Percentiles rank a stretch among this genome's conserved stretches.
Conservation (phyloP, 2,329 filamentous ascomycete genomes). For the Neonectria neomacrospora region DNA sequence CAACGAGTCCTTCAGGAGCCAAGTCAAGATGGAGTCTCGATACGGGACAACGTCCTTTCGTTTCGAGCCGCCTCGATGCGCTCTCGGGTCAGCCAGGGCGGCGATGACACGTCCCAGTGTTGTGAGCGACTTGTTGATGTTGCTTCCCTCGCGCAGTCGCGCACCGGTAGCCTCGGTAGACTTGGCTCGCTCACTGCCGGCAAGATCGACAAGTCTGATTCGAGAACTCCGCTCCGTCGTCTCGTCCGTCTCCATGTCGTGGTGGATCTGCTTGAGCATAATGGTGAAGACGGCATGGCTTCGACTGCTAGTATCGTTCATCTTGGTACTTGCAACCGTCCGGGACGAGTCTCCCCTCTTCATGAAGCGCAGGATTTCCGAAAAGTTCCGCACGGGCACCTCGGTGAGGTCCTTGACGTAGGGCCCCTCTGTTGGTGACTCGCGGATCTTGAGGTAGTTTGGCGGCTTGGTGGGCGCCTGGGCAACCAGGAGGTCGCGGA, state of each 20-base stretch:
- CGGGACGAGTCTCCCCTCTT: conserved; percentile 87
- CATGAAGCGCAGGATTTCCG: conserved; percentile 92
- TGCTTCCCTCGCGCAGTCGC: conserved; percentile 91
- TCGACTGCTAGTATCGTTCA: conserved; percentile 98
- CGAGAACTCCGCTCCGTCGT: conserved; percentile 94
- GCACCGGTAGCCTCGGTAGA: conserved; percentile 94
- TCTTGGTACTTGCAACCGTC: conserved; percentile 93
- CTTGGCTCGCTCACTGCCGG: conserved; percentile 94
- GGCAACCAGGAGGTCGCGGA: conserved; percentile 89
- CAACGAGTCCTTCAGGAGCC: conserved; percentile 94
- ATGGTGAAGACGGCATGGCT: conserved; percentile 98
- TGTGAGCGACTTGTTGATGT: conserved; percentile 99
- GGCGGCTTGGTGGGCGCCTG: conserved; percentile 76
- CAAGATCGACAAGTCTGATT: conserved; percentile 94
- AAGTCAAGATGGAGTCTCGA: conserved; percentile 83
- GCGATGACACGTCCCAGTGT: conserved; percentile 96
- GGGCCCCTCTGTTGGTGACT: conserved; percentile 92
- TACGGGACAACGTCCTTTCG: conserved; percentile 81
- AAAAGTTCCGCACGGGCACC: conserved; percentile 86
- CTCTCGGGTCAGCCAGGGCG: conserved; percentile 80
- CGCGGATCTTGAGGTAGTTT: conserved; percentile 95
- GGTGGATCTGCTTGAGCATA: conserved; percentile 97
- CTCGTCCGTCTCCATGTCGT: conserved; percentile 96
- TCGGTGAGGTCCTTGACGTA: conserved; percentile 98
- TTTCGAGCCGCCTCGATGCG: conserved; percentile 63